Base-by-base conservation (phyloP, 2,329 filamentous ascomycete genomes). In the Zarea fungicola region DNA sequence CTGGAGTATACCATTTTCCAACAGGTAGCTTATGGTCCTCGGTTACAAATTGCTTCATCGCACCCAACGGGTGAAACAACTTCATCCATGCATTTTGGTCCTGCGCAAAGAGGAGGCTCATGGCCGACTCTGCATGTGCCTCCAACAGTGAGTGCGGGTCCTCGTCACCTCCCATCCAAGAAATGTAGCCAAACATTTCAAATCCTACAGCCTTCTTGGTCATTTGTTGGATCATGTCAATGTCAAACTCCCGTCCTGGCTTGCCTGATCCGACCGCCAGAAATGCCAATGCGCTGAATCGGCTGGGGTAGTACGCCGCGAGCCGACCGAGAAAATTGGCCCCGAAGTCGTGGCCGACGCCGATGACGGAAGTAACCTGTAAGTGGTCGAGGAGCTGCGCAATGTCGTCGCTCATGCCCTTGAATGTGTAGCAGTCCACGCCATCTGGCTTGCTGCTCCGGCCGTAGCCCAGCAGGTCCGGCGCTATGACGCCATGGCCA, bases 401-500 rank as follows among this genome's bases (percentile, higher is more conserved):
- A 42, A 69, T 40, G 21, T 68, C 66, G 26, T 62, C 57, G 4
- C 63, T 55, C 49, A 68, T 60, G 0, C 58, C 45, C 32, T 64
- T 62, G 2, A 64, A 58, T 1, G 57, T 55, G 40, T 71, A 71
- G 23, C 58, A 51, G 0, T 51, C 37, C 1, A 45, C n/a, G n/a
- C 60, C 56, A 1, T 54, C 41, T 5, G 63, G 63, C 14, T 62
- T 62, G 39, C 61, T 65, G 29, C 62, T 69, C 8, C 53, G 50
- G 6, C 69, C 67, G 36, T 66, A 71, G 8, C 69, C 68, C 0
- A 67, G 65, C 1, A 74, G 58, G 51, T 76, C 73, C 0, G 65
- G 65, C 0, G 62, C 71, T 1, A 76, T 42, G 11, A 75, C 56
- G 0, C 74, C 73, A 48, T 74, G 69, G 1, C 70, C 71, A 2